Conservation (phyloP, 169 alveolate species). For the Plasmodium chabaudi region DNA sequence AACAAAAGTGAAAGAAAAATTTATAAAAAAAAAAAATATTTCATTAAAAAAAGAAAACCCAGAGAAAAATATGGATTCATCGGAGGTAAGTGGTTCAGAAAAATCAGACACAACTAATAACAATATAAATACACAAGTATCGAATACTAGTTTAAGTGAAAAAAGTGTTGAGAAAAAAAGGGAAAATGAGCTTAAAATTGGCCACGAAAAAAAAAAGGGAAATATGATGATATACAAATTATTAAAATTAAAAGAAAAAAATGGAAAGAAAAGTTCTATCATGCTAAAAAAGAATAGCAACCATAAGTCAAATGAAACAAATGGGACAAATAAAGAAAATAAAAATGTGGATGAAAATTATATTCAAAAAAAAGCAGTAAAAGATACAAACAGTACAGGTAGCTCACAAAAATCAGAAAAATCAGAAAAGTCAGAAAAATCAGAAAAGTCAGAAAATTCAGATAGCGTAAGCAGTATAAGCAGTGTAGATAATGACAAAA, state of each 20-base stretch:
- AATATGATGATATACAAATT: conserved; percentile 3
- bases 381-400: too few species aligned
- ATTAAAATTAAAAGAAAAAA: conserved; percentile 25
- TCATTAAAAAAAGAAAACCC: not conserved
- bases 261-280: conserved; percentile 10
- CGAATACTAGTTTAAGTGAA: not conserved
- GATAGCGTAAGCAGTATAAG: too few species aligned
- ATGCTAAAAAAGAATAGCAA: conserved; percentile 13
- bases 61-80: not conserved
- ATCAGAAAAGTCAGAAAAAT: too few species aligned
- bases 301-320: too few species aligned
- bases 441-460: too few species aligned
- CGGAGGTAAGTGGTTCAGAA: not conserved
- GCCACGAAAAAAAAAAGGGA: not conserved
- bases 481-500: too few species aligned
- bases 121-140: not conserved
- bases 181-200: not conserved
- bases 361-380: too few species aligned
- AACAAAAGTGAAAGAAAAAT: not conserved
- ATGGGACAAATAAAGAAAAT: too few species aligned
- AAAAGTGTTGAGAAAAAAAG: not conserved
- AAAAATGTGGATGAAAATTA: too few species aligned
- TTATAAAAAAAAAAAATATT: not conserved
- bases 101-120: not conserved
- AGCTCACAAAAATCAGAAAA: too few species aligned